Base-by-base conservation (phyloP, 2,329 filamentous ascomycete genomes). In the Talaromyces pinophilus region DNA sequence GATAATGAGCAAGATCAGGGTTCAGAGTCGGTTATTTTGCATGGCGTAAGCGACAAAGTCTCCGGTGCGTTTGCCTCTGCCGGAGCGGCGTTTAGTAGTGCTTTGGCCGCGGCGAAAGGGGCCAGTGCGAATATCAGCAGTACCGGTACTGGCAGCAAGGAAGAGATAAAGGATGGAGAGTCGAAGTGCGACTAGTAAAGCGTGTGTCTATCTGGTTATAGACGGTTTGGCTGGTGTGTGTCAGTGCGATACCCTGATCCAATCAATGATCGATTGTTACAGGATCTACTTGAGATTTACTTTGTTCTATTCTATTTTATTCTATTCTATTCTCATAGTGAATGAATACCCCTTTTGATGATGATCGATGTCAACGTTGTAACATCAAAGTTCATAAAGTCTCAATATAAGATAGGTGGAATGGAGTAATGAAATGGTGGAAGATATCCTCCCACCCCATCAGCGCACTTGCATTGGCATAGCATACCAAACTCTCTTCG, bases 11-110 rank as follows among this genome's bases (percentile, higher is more conserved):
- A 57, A 28, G 15, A 57, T 28, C 22, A 35, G 19, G 17, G 40
- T n/a, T 55, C 67, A 3, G 48, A 59, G 69, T 54, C 68, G 71
- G 48, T 61, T 13, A 38, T 50, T 40, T 25, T 64, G 3, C 59
- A 66, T 38, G 57, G 63, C 6, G 65, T 22, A 10, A 35, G 28
- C 28, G 50, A 63, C 4, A 67, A 62, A 22, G 38, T 40, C 17
- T 40, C 57, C 0, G 46, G 22, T 2, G n/a, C 61, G n/a, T 44
- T 67, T n/a, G 40, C 62, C 3, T 44, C 64, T 17, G 64, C 61
- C 6, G 60, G 42, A 5, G 50, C 59, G n/a, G 62, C 48, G 25
- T 35, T 62, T 35, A 59, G 55, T 15, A 65, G 62, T 44, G 46
- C 59, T n/a, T 42, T 67, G 46, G 62, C 42, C 5, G 25, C 63